Evolutionary conservation across 305 asterid species (phyloP).

Genomic region (Lippia alba): DNA sequence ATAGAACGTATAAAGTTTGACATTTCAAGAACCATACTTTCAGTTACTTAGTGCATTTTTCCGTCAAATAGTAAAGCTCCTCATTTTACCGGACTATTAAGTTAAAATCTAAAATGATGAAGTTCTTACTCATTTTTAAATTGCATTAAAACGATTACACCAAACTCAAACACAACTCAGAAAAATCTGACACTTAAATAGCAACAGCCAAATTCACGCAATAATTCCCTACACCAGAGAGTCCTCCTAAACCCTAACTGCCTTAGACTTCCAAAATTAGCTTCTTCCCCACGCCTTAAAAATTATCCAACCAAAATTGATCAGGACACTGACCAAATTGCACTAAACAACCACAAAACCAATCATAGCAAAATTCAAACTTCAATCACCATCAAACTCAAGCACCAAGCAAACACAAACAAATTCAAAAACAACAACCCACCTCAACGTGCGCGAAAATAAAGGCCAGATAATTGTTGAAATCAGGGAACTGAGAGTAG

Average conservation of each 20-base stretch:
- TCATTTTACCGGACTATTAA: background rate
- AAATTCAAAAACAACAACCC: constrained; percentile 6
- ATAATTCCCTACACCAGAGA: constrained; percentile 14
- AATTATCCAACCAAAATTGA: constrained; percentile 17
- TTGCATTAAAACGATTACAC: background rate
- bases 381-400: background rate
- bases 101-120: background rate
- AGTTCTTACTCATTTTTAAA: constrained; percentile 13
- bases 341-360: constrained; percentile 21
- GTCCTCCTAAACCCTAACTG: constrained; percentile 30
- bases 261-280: constrained; percentile 9
- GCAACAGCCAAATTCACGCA: constrained; percentile 1
- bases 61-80: constrained; percentile 14
- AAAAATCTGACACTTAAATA: background rate
- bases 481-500: constrained; percentile 93
- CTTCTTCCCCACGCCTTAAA: background rate
- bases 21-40: background rate
- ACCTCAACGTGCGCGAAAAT: constrained; percentile 89
- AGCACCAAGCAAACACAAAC: constrained; percentile 9
- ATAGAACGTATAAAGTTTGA: background rate
- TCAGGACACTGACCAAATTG: background rate
- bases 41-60: constrained; percentile 3
- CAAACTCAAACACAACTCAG: background rate
- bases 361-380: background rate
- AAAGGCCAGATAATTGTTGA: constrained; percentile 91